Base-by-base conservation (phyloP, 495 filamentous ascomycete species). In the Aspergillus conjunctus region DNA sequence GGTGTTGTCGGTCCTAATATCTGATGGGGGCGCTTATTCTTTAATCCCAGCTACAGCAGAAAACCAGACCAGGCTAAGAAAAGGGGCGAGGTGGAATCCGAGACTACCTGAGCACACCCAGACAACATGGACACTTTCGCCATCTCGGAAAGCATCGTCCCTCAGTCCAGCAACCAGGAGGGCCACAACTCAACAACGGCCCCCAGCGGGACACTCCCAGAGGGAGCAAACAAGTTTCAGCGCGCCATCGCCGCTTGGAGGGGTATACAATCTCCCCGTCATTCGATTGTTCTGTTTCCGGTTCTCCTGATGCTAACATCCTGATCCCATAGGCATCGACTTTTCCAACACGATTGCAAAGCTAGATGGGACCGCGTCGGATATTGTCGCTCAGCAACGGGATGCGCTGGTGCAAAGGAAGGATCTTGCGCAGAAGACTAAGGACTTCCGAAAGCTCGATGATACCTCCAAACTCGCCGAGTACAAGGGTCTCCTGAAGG, bases 381-480 rank as follows among this genome's bases (percentile, higher is more conserved):
- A 99, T 66, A 92, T 99, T 50, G 91, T 98, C 44, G 78, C 88
- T 43, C 89, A 91, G 68, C 94, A 99, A 69, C 85, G 92, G 63
- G 95, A 97, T 73, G 87, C 92, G 18, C 87, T 97, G 10, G 87
- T 96, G 14, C 93, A 97, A 70, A 85, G 94, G 49, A 99, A 99
- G 68, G 94, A 99, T 54, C 82, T 99, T 17, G 94, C 94, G 15
- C 93, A 97, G 73, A 98, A 97, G 79, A 99, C 94, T 3, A 99
- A 98, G 70, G 94, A 98, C 71, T 99, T 96, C 66, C 79, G 92
- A 62, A 99, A 97, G 72, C 83, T 96, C 3, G 94, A 98, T 56
- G 95, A 99, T 78, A 81, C 90, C 11, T 86, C 84, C 39, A 98
- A 97, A 73, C 79, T 97, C 18, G 77, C 77, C 1, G 95, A 99